A percentile compares a stretch with the other conserved stretches of the same genome.
phyloP scores from a whole-genome alignment of 1,139 yeast species.

The Candida sp. region DNA sequence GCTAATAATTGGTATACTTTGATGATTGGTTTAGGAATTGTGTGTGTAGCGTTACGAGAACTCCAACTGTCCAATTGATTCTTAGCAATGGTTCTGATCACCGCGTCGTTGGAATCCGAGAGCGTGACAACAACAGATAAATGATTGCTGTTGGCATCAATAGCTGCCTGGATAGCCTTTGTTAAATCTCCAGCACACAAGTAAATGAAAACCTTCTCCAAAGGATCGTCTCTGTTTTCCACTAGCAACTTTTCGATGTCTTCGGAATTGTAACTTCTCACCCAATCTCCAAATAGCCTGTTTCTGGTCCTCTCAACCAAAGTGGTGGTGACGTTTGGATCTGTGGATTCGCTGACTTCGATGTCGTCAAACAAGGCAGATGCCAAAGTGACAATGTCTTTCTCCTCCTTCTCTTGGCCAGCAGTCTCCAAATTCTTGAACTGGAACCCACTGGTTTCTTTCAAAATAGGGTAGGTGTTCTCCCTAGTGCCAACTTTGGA shows the following conservation, averaged over 20 bases:
- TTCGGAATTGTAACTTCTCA: conserved; percentile 25
- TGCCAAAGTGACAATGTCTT: conserved; percentile 14
- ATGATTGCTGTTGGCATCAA: conserved; percentile 64
- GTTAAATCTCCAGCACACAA: conserved; percentile 62
- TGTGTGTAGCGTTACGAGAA: conserved; percentile 34
- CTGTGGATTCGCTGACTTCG: not conserved
- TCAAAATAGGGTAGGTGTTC: conserved; percentile 32
- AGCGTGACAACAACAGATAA: conserved; percentile 73
- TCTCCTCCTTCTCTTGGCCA: conserved; percentile 10
- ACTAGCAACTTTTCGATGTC: conserved; percentile 20
- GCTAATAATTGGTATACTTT: conserved; percentile 69
- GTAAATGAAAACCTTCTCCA: conserved; percentile 55
- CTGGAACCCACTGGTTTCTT: conserved; percentile 18
- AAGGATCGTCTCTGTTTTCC: conserved; percentile 28
- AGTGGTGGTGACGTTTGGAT: conserved; percentile 1
- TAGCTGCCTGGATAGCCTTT: conserved; percentile 65
- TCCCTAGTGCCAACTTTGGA: conserved; percentile 23
- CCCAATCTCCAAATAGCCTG: conserved; percentile 47
- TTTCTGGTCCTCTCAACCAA: conserved; percentile 6
- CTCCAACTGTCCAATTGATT: conserved; percentile 73
- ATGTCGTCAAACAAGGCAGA: conserved; percentile 25
- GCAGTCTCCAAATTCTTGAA: conserved; percentile 10
- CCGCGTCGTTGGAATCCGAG: conserved; percentile 68
- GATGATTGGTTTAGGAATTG: conserved; percentile 56
- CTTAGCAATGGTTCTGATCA: conserved; percentile 57